Evolutionary conservation across 2,329 filamentous ascomycete species (phyloP), one percentile per base, ranked within the genome.

Genomic region (Aspergillus pseudoviridinutans): DNA sequence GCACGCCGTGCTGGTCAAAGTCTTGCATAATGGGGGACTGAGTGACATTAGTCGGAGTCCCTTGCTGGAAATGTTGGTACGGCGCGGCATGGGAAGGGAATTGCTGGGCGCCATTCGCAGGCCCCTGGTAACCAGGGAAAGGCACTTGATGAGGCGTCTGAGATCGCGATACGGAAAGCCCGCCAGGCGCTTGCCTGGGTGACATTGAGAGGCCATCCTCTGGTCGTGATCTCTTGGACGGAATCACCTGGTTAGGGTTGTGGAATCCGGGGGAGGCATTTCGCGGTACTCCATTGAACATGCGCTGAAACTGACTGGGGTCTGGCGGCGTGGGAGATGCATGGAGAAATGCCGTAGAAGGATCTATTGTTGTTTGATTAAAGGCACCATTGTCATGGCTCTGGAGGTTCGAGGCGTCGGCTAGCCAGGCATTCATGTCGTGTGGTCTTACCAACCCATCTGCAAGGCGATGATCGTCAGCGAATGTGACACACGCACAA

Each of bases 21-120:
- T 85, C 82, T 69, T 95, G 92, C 61, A 97, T 92, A 61, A 95
- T 93, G 28, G 94, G 94, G 6, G 94, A 97, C 10, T 93, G 93
- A 42, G 91, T 96, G 60, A 91, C 89, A 73, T 92, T 94, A 52
- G 86, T 83, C 3, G 91, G 92, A 53, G 88, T 87, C 68, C 90
- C 88, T 64, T 89, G 85, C 68, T 91, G 89, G 55, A 96, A 83
- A 76, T 96, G 92, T 61, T 91, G 86, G 71, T 93, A 96, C 56
- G 85, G 85, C 58, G 83, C 86, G 20, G 86, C 85, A 69, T 88
- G 87, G 51, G 73, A 71, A 42, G 76, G 66, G 53, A 85, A 83
- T 63, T 84, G 84, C 70, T 84, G 84, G 68, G 82, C 83, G 51
- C 81, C 80, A 73, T 87, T 86, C 61, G 79, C 78, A 67, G 83